Percentiles rank a stretch among this genome's conserved stretches.
Evolutionary conservation across 2,329 filamentous ascomycete species (phyloP).

Genomic region (Lachnellula subtilissima): DNA sequence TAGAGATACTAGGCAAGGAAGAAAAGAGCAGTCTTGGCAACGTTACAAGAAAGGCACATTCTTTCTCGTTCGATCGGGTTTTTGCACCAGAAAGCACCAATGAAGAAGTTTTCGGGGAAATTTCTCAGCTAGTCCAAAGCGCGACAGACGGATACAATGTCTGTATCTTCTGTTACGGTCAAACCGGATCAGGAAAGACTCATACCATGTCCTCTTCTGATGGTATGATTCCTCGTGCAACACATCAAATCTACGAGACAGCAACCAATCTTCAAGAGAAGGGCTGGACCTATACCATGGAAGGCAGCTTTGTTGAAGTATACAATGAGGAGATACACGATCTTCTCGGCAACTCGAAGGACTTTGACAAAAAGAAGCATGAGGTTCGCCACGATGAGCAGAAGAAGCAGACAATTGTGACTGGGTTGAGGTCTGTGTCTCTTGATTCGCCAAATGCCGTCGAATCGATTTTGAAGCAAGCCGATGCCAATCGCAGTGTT

Average conservation of each 20-base stretch:
- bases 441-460: constrained; percentile 78
- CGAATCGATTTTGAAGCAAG: constrained; percentile 72
- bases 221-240: constrained; percentile 92
- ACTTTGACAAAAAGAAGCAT: constrained; percentile 74
- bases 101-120: constrained; percentile 87
- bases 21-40: constrained; percentile 77
- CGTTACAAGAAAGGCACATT: constrained; percentile 70
- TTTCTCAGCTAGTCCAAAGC: constrained; percentile 93
- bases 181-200: constrained; percentile 95
- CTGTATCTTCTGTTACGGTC: constrained; percentile 97
- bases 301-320: constrained; percentile 92
- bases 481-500: constrained; percentile 81
- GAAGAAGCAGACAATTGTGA: constrained; percentile 75
- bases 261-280: constrained; percentile 80
- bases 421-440: constrained; percentile 70
- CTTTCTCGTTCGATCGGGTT: constrained; percentile 89
- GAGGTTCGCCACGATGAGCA: constrained; percentile 83
- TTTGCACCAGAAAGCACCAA: constrained; percentile 78
- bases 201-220: constrained; percentile 88
- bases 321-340: constrained; percentile 98
- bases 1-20: constrained; percentile 76
- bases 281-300: constrained; percentile 91
- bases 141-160: constrained; percentile 97
- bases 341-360: constrained; percentile 67
- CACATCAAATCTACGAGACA: constrained; percentile 88